Base-by-base conservation (phyloP, 768 basidiomycete genomes). In the Boletus subparvulus region DNA sequence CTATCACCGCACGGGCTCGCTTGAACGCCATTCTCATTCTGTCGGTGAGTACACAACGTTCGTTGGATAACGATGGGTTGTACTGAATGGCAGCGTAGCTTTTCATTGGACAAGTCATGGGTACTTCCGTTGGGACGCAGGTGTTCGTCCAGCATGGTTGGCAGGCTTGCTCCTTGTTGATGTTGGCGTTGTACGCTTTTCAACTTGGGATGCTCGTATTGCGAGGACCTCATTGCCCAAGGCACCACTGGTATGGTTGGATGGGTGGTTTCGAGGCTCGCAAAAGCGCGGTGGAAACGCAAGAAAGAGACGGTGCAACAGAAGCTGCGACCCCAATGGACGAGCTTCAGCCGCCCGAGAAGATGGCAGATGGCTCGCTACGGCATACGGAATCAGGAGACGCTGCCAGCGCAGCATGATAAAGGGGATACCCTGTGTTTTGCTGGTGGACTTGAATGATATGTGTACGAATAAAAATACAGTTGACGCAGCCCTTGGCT, bases 21-120 rank as follows among this genome's bases (percentile, higher is more conserved):
- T 62, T 95, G 12, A 93, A 94, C 61, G 90, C 92, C 1, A 79
- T 92, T 43, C 77, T 85, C 44, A 81, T 94, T 45, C 75, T 93
- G 51, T 83, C 85, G 3, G 87, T 87, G 65, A 59, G 79, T 69
- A 43, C 16, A 28, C 24, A 2, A 14, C 13, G 17, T 8, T 21
- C 11, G 17, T 6, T 3, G 28, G 19, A 9, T 17, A n/a, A 47
- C 12, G 14, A 26, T 17, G 7, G 7, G 1, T 16, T 6, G 3
- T 42, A 3, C 36, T 43, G 45, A 61, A 21, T 43, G 41, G 1
- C 11, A 9, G 10, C 26, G 26, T 50, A 78, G 73, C 60, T 88
- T 32, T 90, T 91, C 70, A 78, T 89, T 24, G 92, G 92, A 0
- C 90, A 93, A 74, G 87, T 92, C 11, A 85, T 88, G 72, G 92